Base-by-base conservation (phyloP, 1,139 yeast species). In the Casaregolazyma suthepensis region DNA sequence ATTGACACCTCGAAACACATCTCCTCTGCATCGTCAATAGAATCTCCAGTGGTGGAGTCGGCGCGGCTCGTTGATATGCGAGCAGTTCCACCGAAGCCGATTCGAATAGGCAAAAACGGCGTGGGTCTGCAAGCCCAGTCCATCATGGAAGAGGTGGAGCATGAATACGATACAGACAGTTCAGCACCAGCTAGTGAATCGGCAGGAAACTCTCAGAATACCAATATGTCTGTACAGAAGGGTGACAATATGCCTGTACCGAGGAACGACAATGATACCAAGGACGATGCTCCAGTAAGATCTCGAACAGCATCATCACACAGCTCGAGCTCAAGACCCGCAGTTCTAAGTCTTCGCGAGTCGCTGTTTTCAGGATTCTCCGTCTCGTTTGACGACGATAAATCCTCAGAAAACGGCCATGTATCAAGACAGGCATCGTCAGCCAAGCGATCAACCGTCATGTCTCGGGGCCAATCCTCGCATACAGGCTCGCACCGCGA, bases 321-420 rank as follows among this genome's bases (percentile, higher is more conserved):
- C 5, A 46, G 46, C n/a, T 43, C 52, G 4, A 22, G 35, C 44
- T 40, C 45, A 18, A 26, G 43, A 13, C 44, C 52, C 2, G 43
- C 26, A 19, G 18, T 43, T n/a, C 53, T 54, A 2, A 51, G 49
- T 26, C 46, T 54, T 29, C 49, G 62, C 19, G 50, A 52, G 22
- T 59, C 62, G 10, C 42, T 52, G 6, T 48, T 57, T 17, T 61
- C 64, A 2, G 63, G 59, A 23, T 59, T 62, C 48, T 63, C 61
- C 31, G 58, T 61, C 10, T 64, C 63, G 40, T 59, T 61, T 46
- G 58, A 59, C 35, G 46, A 59, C n/a, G 62, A 59, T 29, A 51
- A 45, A 23, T 48, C 45, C 6, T 31, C 38, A 2, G 37, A 29
- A 5, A n/a, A 31, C 18, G 15, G 44, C n/a, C 45, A 37, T 12